These are phyloP conservation scores for Nakaseomyces uthaithaninus DNA, from an alignment of 1,139 yeast species.

Conservation along the genomic window DNA sequence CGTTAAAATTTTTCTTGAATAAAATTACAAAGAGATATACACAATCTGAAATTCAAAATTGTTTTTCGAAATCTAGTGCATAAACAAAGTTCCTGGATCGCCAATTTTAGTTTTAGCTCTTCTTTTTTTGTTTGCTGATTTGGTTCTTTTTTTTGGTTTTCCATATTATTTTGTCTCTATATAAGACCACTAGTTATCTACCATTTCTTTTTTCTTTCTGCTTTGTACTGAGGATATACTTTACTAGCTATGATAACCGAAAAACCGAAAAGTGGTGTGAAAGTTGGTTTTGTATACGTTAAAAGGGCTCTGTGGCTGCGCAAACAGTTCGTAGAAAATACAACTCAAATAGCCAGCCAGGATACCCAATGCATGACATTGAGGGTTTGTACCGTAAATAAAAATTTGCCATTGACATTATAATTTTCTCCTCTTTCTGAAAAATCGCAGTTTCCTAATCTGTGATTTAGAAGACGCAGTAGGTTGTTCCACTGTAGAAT, in stretches of 20 bases:
- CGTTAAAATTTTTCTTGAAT: no score
- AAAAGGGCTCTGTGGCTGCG: neutral
- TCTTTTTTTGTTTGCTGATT: neutral
- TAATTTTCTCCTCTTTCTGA: constrained; percentile 7
- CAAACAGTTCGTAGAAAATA: neutral
- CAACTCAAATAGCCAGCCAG: no score
- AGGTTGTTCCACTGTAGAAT: constrained; percentile 10
- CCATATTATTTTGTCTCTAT: neutral
- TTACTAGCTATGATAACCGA: neutral
- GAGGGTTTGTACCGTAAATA: neutral
- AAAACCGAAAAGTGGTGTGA: constrained; percentile 1
- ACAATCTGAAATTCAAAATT: no score
- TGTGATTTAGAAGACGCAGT: constrained; percentile 15
- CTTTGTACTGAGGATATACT: neutral
- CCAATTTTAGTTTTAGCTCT: neutral
- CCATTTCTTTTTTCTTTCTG: neutral
- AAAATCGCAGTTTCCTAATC: constrained; percentile 11
- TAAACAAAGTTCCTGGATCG: no score
- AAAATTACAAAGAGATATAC: no score
- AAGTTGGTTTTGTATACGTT: neutral
- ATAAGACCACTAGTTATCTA: neutral
- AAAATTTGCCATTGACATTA: neutral
- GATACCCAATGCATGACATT: no score
- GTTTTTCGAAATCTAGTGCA: no score
- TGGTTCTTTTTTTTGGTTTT: neutral